Evolutionary conservation across 169 alveolate genomes (phyloP).

Genomic region (Babesia microti): DNA sequence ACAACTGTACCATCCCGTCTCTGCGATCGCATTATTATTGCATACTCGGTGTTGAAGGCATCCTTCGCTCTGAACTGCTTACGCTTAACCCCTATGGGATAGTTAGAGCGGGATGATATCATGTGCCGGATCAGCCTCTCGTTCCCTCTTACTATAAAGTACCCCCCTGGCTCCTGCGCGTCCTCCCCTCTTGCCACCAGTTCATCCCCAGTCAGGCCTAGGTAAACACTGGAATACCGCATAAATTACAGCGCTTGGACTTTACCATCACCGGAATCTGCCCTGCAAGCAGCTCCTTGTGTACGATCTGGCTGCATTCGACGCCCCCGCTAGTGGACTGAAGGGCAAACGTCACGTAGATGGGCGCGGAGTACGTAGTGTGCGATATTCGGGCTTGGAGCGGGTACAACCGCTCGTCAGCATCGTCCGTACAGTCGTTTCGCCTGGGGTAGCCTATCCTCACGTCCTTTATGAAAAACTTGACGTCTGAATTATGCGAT

Average conservation of each 20-base stretch:
- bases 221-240: conserved; percentile 32
- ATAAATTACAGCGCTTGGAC: conserved; percentile 84
- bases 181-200: conserved; percentile 91
- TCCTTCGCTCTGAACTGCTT: conserved; percentile 37
- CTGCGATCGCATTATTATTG: conserved; percentile 54
- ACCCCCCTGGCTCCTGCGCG: conserved; percentile 96
- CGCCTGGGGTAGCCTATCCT: conserved; percentile 42
- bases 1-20: conserved; percentile 63
- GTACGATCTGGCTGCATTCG: conserved; percentile 51
- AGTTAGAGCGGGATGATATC: conserved; percentile 61
- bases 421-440: conserved; percentile 51
- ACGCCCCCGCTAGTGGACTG: conserved; percentile 65
- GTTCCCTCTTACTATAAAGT: conserved; percentile 94
- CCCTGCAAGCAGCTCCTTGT: conserved; percentile 77
- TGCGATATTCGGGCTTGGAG: conserved; percentile 81
- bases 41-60: conserved; percentile 52
- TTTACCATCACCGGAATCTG: conserved; percentile 94
- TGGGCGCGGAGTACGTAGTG: conserved; percentile 82
- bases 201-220: conserved; percentile 76
- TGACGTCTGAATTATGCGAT: conserved; percentile 18
- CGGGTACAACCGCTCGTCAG: conserved; percentile 67
- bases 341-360: conserved; percentile 69
- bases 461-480: conserved; percentile 26
- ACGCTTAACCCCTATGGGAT: conserved; percentile 50
- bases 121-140: conserved; percentile 93